Evolutionary conservation across 495 filamentous ascomycete species (phyloP), one percentile per base, ranked within the genome.

Genomic region (Neurospora intermedia): DNA sequence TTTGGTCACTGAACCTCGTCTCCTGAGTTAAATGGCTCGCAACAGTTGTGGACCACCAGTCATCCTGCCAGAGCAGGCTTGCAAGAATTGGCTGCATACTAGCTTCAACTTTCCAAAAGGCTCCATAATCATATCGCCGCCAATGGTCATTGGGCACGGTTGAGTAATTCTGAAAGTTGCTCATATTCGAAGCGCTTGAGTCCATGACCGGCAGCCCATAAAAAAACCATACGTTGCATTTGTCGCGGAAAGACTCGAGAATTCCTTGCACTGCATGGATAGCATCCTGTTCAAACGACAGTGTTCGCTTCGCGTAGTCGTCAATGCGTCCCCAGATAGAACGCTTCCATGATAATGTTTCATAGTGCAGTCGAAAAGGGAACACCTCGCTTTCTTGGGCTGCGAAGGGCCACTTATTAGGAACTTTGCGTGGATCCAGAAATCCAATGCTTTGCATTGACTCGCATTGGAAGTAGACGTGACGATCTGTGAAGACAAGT

Each of bases 381-480:
- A 43, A 43, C 42, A 43, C 42, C 15, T 18, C 15, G 42, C 42
- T 16, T 43, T 41, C 35, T 3, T 38, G 2, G 35, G 39, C 7
- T n/a, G n/a, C n/a, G n/a, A n/a, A n/a, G n/a, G n/a, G n/a, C n/a
- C n/a, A n/a, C n/a, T n/a, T n/a, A n/a, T n/a, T n/a, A n/a, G n/a
- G n/a, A n/a, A n/a, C n/a, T n/a, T n/a, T n/a, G n/a, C n/a, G n/a
- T n/a, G n/a, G n/a, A n/a, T n/a, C 27, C 8, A 40, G 39, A 40
- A 0, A 0, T 40, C 39, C 7, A 69, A 39, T 8, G 11, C 16
- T n/a, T 59, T 75, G 69, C 70, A 74, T 77, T 4, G 70, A 71
- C 6, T 76, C 69, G 72, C 82, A 84, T 42, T 83, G 77, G 71
- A 80, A 85, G 71, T 81, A 84, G 40, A 80, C 73, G 69, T 82